phyloP scores from a whole-genome alignment of 129 eudicot species.

The Saposhnikovia divaricata region DNA sequence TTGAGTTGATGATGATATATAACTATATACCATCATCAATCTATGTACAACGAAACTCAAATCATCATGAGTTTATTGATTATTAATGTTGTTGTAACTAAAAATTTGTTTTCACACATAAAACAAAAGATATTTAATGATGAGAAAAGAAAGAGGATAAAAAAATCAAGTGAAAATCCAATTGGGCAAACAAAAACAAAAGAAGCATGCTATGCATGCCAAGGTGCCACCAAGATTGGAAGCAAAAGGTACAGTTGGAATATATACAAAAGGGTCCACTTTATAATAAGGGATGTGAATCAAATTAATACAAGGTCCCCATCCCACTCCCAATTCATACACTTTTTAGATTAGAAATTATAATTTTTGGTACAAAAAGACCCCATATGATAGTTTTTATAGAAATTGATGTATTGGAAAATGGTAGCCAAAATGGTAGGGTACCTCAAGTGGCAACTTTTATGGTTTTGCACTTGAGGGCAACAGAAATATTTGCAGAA shows the following conservation, averaged over 20 bases:
- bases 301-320: conserved; percentile 13
- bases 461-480: conserved; percentile 10
- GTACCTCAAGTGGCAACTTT: conserved; percentile 26
- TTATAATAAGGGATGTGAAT: not conserved
- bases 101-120: not conserved
- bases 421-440: conserved; percentile 30
- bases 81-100: not conserved
- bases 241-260: conserved; percentile 9
- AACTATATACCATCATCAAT: not conserved
- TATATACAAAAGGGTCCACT: not conserved
- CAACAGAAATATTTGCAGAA: conserved; percentile 8
- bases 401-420: conserved; percentile 27
- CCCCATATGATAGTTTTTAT: conserved; percentile 15
- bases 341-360: conserved; percentile 1
- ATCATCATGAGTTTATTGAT: not conserved
- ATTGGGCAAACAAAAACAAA: not conserved
- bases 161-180: not conserved
- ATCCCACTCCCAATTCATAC: conserved; percentile 9
- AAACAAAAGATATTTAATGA: not conserved
- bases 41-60: not conserved
- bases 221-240: conserved; percentile 10
- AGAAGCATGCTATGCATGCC: conserved; percentile 1
- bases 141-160: not conserved
- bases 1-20: not conserved
- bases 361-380: conserved; percentile 16